Evolutionary conservation across 2,329 filamentous ascomycete species (phyloP).

Genomic region (Penicillium brevicompactum): DNA sequence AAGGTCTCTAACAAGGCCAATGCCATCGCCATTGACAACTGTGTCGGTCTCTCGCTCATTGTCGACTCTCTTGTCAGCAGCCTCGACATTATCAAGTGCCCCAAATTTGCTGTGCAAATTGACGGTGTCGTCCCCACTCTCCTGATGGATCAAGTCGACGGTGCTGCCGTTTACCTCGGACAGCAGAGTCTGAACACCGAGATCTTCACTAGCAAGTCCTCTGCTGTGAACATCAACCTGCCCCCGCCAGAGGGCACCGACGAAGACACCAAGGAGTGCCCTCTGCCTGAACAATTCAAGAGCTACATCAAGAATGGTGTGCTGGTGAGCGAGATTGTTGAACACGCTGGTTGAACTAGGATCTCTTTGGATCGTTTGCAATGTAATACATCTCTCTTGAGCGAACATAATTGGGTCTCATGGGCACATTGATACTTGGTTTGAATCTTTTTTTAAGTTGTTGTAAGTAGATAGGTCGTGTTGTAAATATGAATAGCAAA

Average conservation of each 20-base stretch:
- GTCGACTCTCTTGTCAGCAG: constrained; percentile 88
- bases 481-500: constrained; percentile 24
- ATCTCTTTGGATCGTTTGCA: background rate
- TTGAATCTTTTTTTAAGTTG: constrained; percentile 12
- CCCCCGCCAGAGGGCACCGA: constrained; percentile 65
- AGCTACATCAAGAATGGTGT: constrained; percentile 75
- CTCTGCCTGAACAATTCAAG: constrained; percentile 88
- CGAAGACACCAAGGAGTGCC: constrained; percentile 83
- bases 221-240: constrained; percentile 83
- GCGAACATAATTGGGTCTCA: background rate
- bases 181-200: constrained; percentile 77
- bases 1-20: constrained; percentile 93
- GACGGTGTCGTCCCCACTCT: constrained; percentile 83
- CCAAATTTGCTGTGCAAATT: constrained; percentile 93
- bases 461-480: constrained; percentile 19
- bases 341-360: constrained; percentile 72
- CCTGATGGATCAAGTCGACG: constrained; percentile 89
- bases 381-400: background rate
- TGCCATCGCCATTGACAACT: constrained; percentile 95
- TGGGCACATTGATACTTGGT: background rate
- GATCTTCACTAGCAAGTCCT: constrained; percentile 86
- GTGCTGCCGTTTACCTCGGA: constrained; percentile 82
- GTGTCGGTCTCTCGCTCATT: constrained; percentile 77
- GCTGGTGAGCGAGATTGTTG: constrained; percentile 90
- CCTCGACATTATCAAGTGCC: constrained; percentile 92